A percentile compares a stretch with the other conserved stretches of the same genome.
phyloP scores from a whole-genome alignment of 1,284 basidiomycete genomes.

The Irpex sp. region DNA sequence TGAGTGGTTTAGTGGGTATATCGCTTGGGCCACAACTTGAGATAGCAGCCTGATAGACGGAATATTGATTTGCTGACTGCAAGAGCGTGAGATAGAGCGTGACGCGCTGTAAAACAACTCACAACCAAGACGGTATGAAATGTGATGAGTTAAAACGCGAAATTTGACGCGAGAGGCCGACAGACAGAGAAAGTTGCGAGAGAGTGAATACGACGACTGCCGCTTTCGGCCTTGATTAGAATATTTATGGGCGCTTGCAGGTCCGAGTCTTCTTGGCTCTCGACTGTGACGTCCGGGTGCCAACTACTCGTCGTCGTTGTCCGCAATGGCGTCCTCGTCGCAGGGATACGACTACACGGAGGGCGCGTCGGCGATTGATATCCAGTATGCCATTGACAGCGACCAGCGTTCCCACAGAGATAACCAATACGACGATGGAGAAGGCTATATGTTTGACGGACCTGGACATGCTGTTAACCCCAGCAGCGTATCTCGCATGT shows the following conservation, averaged over 20 bases:
- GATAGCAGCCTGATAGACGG: no score
- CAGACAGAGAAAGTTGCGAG: no score
- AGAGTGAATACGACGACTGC: no score
- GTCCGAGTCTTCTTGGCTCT: not conserved
- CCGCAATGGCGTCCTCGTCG: constrained; percentile 19
- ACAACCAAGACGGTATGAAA: no score
- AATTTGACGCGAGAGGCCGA: no score
- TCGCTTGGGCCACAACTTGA: no score
- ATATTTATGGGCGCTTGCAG: not conserved
- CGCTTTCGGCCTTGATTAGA: no score
- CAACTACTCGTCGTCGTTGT: not conserved
- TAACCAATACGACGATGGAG: constrained; percentile 62
- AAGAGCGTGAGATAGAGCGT: no score
- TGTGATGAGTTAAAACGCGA: no score
- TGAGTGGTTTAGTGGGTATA: no score
- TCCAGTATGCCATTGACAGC: constrained; percentile 51
- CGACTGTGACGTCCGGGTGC: not conserved
- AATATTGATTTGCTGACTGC: no score
- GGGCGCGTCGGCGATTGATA: constrained; percentile 74
- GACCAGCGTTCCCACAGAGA: constrained; percentile 53
- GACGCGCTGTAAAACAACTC: no score
- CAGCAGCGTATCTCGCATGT: constrained; percentile 76
- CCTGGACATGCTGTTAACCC: constrained; percentile 70
- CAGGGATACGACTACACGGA: constrained; percentile 70
- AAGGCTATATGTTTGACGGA: constrained; percentile 72